Evolutionary conservation across 352 stramenopile genomes (phyloP).

Genomic region (Phytophthora fragariae): DNA sequence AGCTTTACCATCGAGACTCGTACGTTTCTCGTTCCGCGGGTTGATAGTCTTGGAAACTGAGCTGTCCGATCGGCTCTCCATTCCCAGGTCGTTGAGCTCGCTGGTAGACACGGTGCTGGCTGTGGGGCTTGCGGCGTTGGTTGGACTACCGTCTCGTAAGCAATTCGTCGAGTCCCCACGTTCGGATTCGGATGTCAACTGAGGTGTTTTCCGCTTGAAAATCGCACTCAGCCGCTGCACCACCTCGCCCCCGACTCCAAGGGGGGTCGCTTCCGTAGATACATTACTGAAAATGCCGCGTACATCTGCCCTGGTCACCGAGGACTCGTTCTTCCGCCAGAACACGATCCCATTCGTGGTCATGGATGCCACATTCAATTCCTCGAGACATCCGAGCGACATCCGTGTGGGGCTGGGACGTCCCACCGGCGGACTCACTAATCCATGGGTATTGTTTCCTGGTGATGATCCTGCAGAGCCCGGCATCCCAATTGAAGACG

Average conservation of each 20-base stretch:
- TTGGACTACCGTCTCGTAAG: conserved; percentile 36
- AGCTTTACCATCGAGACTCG: conserved; percentile 30
- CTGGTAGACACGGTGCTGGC: conserved; percentile 34
- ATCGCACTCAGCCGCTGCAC: conserved; percentile 54
- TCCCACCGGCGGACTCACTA: conserved; percentile 4
- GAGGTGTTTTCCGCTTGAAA: conserved; percentile 50
- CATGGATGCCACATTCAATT: conserved; percentile 70
- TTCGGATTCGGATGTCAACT: conserved; percentile 2
- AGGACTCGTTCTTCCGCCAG: conserved; percentile 63
- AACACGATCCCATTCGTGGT: conserved; percentile 73
- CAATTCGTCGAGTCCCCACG: conserved; percentile 38
- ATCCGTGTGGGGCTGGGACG: conserved; percentile 36
- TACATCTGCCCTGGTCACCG: conserved; percentile 43
- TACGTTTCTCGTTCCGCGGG: conserved; percentile 22
- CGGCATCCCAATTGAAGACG: conserved; percentile 4
- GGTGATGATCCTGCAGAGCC: conserved; percentile 1
- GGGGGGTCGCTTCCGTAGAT: conserved; percentile 47
- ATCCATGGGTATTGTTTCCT: conserved; percentile 15
- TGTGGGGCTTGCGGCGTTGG: conserved; percentile 23
- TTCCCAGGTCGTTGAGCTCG: conserved; percentile 36
- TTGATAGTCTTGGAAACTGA: conserved; percentile 5
- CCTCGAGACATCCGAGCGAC: conserved; percentile 58
- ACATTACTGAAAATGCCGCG: conserved; percentile 47
- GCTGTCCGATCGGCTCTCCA: conserved; percentile 29
- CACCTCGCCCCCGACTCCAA: conserved; percentile 69